A percentile compares a stretch with the other conserved stretches of the same genome.
Conservation (phyloP, 169 alveolate species). For the Plasmodium billcollinsi region DNA sequence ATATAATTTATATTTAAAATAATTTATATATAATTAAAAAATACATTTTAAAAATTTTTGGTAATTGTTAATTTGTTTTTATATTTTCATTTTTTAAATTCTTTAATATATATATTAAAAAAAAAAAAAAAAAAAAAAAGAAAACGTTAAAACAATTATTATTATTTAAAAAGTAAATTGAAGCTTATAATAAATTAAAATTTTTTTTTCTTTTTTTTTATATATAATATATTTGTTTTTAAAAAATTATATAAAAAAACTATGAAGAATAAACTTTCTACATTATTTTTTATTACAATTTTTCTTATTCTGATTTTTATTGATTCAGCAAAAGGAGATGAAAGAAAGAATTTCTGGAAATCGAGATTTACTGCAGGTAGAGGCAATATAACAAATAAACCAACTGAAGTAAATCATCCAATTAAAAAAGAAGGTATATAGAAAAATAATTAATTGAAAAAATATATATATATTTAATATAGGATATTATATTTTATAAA, state of each 20-base stretch:
- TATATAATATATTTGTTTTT: too few relatives aligned
- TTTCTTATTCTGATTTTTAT: slow-evolving; percentile 22
- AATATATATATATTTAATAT: too few relatives aligned
- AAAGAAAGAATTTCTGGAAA: slow-evolving; percentile 43
- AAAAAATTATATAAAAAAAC: not conserved
- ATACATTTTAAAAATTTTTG: too few relatives aligned
- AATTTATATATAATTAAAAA: too few relatives aligned
- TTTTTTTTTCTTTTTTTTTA: not conserved
- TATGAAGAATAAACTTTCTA: slow-evolving; percentile 29
- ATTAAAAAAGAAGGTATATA: too few relatives aligned
- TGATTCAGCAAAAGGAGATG: slow-evolving; percentile 41
- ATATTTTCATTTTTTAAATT: too few relatives aligned
- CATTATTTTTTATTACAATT: slow-evolving; percentile 27
- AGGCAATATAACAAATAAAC: not conserved
- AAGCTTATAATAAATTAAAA: not conserved
- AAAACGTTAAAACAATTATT: slow-evolving; percentile 3
- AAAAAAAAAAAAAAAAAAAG: not conserved
- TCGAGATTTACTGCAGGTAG: slow-evolving; percentile 48
- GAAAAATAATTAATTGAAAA: too few relatives aligned
- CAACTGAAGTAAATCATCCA: too few relatives aligned
- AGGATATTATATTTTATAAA: too few relatives aligned
- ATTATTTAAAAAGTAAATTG: not conserved
- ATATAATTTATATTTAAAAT: too few relatives aligned
- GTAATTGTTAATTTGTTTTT: too few relatives aligned
- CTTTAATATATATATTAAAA: not conserved